Percentiles rank a stretch among this genome's conserved stretches.
These are phyloP conservation scores for Spizellomyces sp. DNA, from an alignment of 192 early-diverging fungal species.

Conservation along the genomic window DNA sequence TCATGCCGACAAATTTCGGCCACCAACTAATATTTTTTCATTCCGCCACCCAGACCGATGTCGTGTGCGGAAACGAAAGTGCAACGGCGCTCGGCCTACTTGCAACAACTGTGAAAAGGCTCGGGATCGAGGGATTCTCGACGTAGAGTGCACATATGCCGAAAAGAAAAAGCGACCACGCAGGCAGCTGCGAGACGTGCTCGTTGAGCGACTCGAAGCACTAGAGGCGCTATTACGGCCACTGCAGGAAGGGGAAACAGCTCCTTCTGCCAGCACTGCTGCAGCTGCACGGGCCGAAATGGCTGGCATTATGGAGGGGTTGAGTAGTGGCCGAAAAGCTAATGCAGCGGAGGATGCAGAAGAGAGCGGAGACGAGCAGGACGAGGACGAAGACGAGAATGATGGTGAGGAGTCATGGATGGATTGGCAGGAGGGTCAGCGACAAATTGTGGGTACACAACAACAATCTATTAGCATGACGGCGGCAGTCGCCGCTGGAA, in stretches of 20 bases:
- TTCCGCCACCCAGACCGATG: slow-evolving; percentile 23
- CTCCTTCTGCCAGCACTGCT: not conserved
- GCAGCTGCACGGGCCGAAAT: slow-evolving; percentile 23
- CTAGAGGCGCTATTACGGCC: slow-evolving; percentile 21
- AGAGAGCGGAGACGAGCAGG: not conserved
- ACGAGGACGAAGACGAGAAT: slow-evolving; percentile 6
- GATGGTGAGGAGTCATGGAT: not conserved
- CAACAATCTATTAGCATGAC: not conserved
- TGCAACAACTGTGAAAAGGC: slow-evolving; percentile 47
- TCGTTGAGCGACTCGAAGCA: slow-evolving; percentile 11
- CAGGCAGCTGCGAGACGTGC: slow-evolving; percentile 20
- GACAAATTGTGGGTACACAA: not conserved
- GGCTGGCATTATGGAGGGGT: slow-evolving; percentile 18
- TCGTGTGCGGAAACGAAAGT: slow-evolving; percentile 43
- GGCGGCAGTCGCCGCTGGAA: no score
- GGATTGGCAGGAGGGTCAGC: not conserved
- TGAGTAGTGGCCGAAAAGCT: not conserved
- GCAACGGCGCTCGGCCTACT: slow-evolving; percentile 37
- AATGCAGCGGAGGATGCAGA: slow-evolving; percentile 2
- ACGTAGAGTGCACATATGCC: slow-evolving; percentile 28
- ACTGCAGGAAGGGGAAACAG: slow-evolving; percentile 4
- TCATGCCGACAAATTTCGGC: not conserved
- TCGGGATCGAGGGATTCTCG: slow-evolving; percentile 29
- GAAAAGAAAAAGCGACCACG: slow-evolving; percentile 45
- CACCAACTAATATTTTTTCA: not conserved